phyloP scores from a whole-genome alignment of 176 grass and related monocot species.

The Cenchrus americanus region DNA sequence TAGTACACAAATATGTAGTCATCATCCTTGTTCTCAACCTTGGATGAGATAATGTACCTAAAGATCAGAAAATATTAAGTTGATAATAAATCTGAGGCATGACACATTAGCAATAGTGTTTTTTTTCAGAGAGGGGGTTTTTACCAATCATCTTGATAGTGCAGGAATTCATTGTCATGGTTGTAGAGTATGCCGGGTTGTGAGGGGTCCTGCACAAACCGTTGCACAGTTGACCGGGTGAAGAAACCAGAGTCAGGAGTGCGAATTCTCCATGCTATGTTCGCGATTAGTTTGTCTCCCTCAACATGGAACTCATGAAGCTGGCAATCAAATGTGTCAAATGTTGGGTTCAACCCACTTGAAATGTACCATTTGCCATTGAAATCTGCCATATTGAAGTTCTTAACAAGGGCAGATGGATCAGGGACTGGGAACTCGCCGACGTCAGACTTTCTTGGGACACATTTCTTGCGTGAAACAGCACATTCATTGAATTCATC shows the following conservation, averaged over 20 bases:
- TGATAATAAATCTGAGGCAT: neutral
- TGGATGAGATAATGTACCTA: conserved; percentile 98
- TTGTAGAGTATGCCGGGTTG: conserved; percentile 89
- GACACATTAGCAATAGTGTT: neutral
- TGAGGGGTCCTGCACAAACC: conserved; percentile 72
- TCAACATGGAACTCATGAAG: conserved; percentile 89
- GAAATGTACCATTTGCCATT: conserved; percentile 94
- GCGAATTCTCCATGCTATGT: conserved; percentile 76
- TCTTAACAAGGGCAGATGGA: conserved; percentile 67
- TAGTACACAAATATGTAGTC: conserved; percentile 97
- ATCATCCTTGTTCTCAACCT: conserved; percentile 88
- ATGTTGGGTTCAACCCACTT: conserved; percentile 91
- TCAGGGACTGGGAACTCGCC: conserved; percentile 85
- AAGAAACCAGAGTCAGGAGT: conserved; percentile 83
- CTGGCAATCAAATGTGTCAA: conserved; percentile 91
- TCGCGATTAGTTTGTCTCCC: conserved; percentile 73
- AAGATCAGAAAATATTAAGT: conserved; percentile 12
- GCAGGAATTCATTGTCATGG: conserved; percentile 92
- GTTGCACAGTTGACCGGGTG: conserved; percentile 69
- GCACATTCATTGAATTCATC: conserved; percentile 98
- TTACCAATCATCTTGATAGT: conserved; percentile 98
- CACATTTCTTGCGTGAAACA: conserved; percentile 94
- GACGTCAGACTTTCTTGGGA: conserved; percentile 79
- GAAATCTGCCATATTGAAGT: conserved; percentile 91
- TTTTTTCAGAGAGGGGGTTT: neutral